Conservation (phyloP, 2,329 filamentous ascomycete genomes). For the Ophioceras dolichostomum region DNA sequence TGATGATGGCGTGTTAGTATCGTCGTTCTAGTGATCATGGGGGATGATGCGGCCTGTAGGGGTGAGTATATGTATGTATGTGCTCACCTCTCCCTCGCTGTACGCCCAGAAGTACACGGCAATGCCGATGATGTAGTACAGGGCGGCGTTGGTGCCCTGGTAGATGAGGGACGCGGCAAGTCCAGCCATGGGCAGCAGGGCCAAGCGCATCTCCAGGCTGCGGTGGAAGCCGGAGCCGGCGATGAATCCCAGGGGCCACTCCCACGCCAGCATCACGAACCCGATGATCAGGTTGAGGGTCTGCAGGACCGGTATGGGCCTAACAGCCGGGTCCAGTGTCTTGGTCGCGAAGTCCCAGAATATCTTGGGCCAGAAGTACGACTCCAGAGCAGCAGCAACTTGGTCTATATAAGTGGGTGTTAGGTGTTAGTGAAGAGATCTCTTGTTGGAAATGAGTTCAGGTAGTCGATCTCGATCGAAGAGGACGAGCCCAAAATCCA, state of each 20-base stretch:
- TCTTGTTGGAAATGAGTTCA: constrained; percentile 1
- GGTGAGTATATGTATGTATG: too few relatives aligned
- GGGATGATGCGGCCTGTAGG: too few relatives aligned
- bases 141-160: constrained; percentile 79
- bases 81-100: constrained; percentile 88
- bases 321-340: constrained; percentile 75
- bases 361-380: constrained; percentile 97
- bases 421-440: too few relatives aligned
- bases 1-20: constrained; percentile 17
- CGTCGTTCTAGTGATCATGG: too few relatives aligned
- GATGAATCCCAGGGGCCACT: constrained; percentile 75
- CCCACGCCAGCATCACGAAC: constrained; percentile 67
- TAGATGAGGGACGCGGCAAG: constrained; percentile 71
- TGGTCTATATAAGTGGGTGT: constrained; percentile 53
- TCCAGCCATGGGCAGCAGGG: constrained; percentile 68
- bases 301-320: constrained; percentile 79
- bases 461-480: constrained; percentile 13
- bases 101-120: constrained; percentile 93
- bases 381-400: constrained; percentile 68
- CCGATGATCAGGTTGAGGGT: constrained; percentile 81
- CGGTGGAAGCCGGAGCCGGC: constrained; percentile 71
- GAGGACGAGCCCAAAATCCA: not conserved
- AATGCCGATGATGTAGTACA: constrained; percentile 85
- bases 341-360: constrained; percentile 96
- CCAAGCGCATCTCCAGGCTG: constrained; percentile 75